These are phyloP conservation scores for Solanum bukasovii DNA, from an alignment of 257 asterid genomes.

Conservation along the genomic window DNA sequence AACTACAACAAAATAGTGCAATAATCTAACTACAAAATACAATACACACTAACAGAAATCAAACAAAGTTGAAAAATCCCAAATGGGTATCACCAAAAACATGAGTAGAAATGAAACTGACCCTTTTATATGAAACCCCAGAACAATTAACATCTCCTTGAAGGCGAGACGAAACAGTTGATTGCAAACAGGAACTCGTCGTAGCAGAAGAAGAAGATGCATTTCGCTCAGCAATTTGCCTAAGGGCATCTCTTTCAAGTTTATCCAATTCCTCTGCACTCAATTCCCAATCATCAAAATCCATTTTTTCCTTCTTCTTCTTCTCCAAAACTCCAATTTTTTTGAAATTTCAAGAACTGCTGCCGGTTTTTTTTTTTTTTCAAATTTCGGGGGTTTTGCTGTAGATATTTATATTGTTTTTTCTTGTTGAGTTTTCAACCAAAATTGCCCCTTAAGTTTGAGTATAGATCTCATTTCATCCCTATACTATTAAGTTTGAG, in stretches of 20 bases:
- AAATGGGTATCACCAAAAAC: neutral
- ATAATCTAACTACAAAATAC: neutral
- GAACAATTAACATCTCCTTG: neutral
- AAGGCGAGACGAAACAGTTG: neutral
- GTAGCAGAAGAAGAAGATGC: constrained; percentile 39
- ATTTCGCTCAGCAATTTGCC: constrained; percentile 54
- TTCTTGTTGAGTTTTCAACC: neutral
- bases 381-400: neutral
- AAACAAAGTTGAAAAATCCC: neutral
- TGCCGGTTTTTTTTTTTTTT: neutral
- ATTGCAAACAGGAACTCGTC: neutral
- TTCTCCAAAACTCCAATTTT: neutral
- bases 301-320: neutral
- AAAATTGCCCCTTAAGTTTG: neutral
- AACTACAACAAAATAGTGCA: neutral
- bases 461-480: neutral
- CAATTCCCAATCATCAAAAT: constrained; percentile 75
- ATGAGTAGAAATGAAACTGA: neutral
- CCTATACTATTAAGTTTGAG: too few relatives aligned
- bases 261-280: constrained; percentile 65
- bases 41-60: neutral
- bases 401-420: neutral
- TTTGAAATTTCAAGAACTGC: neutral
- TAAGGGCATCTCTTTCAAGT: constrained; percentile 66
- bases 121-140: neutral